Percentiles rank a stretch among this genome's conserved stretches.
These are phyloP conservation scores for Phaeophleospora eucalypticola DNA, from an alignment of 2,329 filamentous ascomycete genomes.

Conservation along the genomic window DNA sequence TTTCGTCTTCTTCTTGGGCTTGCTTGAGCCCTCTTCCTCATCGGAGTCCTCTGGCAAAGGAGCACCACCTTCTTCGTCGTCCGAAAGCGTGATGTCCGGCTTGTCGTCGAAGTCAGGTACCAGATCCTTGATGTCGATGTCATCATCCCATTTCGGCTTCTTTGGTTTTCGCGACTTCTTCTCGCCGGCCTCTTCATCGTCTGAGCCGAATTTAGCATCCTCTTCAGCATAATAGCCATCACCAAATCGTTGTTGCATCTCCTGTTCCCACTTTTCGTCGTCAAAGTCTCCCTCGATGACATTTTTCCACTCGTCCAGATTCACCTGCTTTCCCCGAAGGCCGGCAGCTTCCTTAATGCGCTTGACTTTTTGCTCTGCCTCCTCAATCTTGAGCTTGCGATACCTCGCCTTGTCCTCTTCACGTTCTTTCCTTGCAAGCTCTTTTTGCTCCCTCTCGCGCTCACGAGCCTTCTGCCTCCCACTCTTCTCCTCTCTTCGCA, in stretches of 20 bases:
- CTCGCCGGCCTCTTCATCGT: constrained; percentile 35
- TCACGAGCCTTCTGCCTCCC: constrained; percentile 75
- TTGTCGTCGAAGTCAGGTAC: constrained; percentile 68
- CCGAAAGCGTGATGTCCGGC: constrained; percentile 55
- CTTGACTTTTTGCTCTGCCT: constrained; percentile 79
- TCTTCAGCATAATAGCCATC: constrained; percentile 80
- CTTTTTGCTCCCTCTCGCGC: constrained; percentile 69
- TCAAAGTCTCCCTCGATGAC: constrained; percentile 88
- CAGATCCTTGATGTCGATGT: constrained; percentile 94
- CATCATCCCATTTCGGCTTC: constrained; percentile 92
- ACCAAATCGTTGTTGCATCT: constrained; percentile 84
- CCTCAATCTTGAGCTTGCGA: constrained; percentile 83
- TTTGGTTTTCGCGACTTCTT: constrained; percentile 63
- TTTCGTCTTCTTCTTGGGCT: constrained; percentile 29
- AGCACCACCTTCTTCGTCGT: constrained; percentile 39
- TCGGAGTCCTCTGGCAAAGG: constrained; percentile 23
- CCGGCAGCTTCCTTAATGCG: constrained; percentile 90
- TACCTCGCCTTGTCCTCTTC: constrained; percentile 79
- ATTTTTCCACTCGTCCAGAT: constrained; percentile 76
- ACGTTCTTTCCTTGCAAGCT: constrained; percentile 69
- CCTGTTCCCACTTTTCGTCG: constrained; percentile 80
- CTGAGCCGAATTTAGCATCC: constrained; percentile 45
- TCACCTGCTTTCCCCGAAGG: constrained; percentile 59
- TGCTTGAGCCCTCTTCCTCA: constrained; percentile 43
- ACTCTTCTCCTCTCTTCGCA: constrained; percentile 82